Percentiles rank a stretch among this genome's conserved stretches.
phyloP scores from a whole-genome alignment of 2,329 filamentous ascomycete species.

The Diaporthe humulicola region DNA sequence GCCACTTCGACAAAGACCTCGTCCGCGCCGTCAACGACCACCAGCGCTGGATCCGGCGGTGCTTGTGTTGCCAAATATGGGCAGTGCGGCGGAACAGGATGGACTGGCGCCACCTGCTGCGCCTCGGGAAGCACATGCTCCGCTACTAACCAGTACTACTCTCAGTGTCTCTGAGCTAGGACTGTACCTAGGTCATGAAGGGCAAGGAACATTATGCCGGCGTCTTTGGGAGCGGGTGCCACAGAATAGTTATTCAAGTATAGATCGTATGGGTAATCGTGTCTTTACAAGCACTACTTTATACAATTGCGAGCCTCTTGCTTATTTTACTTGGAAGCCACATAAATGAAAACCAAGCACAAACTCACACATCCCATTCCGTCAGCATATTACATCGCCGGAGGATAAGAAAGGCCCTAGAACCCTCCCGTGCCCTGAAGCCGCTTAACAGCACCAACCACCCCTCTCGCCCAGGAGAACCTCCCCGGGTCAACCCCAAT shows the following conservation, averaged over 20 bases:
- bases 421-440: constrained; percentile 70
- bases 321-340: background rate
- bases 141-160: constrained; percentile 43
- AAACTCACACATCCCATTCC: background rate
- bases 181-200: accelerated
- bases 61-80: constrained; percentile 34
- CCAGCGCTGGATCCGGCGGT: background rate
- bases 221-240: accelerated
- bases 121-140: constrained; percentile 41
- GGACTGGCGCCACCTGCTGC: constrained; percentile 42
- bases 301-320: background rate
- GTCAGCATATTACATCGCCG: background rate
- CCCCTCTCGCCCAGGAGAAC: constrained; percentile 70
- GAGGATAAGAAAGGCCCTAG: constrained; percentile 43
- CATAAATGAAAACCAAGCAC: background rate
- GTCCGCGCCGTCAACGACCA: background rate
- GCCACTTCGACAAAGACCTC: constrained; percentile 20
- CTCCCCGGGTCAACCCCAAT: constrained; percentile 66
- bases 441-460: constrained; percentile 69
- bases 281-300: no score
- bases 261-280: background rate
- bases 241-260: accelerated
- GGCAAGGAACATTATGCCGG: no score
- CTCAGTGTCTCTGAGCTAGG: constrained; percentile 40
- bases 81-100: constrained; percentile 42